A percentile compares a stretch with the other conserved stretches of the same genome.
These are phyloP conservation scores for Coffea humblotiana DNA, from an alignment of 305 asterid genomes.

Conservation along the genomic window DNA sequence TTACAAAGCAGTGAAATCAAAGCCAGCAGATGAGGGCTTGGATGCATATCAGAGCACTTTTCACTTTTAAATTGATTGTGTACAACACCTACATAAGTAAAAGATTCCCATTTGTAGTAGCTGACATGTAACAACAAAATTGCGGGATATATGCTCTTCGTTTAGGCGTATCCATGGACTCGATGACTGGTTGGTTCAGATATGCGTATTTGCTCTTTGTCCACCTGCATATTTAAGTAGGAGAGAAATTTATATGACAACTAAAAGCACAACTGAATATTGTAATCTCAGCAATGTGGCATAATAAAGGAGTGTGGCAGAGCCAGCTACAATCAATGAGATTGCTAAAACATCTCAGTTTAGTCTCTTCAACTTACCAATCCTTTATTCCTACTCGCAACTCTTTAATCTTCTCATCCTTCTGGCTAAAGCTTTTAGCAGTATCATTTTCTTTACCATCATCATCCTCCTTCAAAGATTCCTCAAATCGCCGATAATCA, in stretches of 20 bases:
- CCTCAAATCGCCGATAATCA: constrained; percentile 36
- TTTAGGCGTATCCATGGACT: constrained; percentile 23
- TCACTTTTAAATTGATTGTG: neutral
- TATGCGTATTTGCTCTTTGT: constrained; percentile 65
- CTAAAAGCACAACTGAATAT: neutral
- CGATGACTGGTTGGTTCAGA: constrained; percentile 47
- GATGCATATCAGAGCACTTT: no score
- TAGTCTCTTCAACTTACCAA: constrained; percentile 39
- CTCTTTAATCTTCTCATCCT: constrained; percentile 26
- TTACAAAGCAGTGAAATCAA: no score
- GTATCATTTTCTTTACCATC: constrained; percentile 8
- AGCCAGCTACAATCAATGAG: neutral
- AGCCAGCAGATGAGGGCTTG: neutral
- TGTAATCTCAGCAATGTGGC: neutral
- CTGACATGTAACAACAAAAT: constrained; percentile 21
- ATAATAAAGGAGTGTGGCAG: neutral
- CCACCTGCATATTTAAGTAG: constrained; percentile 50
- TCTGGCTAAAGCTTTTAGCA: constrained; percentile 10
- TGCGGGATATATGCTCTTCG: constrained; percentile 30
- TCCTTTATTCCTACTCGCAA: constrained; percentile 47
- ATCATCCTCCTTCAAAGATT: constrained; percentile 33
- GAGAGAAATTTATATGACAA: neutral
- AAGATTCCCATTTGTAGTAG: constrained; percentile 23
- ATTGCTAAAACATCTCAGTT: neutral
- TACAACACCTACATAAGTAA: constrained; percentile 9